A percentile compares a stretch with the other conserved stretches of the same genome.
phyloP scores from a whole-genome alignment of 208 protist species.

The Trichomonas vaginalis region DNA sequence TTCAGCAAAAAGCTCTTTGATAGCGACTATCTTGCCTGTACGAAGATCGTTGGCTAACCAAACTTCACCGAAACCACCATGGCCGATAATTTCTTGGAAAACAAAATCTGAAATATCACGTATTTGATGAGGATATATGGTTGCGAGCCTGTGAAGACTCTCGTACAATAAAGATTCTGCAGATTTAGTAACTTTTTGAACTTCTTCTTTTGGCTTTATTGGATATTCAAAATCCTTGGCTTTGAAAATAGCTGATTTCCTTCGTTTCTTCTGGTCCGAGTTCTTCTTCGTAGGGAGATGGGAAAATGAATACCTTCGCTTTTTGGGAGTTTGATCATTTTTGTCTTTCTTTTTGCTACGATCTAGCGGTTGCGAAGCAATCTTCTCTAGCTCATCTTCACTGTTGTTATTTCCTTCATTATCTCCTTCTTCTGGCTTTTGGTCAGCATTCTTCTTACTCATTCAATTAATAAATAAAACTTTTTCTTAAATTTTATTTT shows the following conservation, averaged over 20 bases:
- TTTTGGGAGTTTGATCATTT: no score
- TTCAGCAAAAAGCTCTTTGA: not conserved
- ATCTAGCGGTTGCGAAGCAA: no score
- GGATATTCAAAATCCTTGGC: not conserved
- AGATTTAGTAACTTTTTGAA: not conserved
- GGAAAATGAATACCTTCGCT: not conserved
- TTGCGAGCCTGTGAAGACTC: not conserved
- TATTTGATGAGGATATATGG: not conserved
- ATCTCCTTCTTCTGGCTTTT: no score
- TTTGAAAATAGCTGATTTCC: not conserved
- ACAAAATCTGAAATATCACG: not conserved
- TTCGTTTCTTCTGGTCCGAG: not conserved
- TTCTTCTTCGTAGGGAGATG: not conserved
- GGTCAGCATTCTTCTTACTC: no score
- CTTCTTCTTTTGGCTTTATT: not conserved
- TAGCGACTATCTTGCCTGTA: not conserved
- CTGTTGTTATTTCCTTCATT: no score
- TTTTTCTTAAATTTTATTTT: no score
- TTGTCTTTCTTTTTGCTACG: no score
- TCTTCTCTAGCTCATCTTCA: no score
- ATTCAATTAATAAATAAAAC: no score
- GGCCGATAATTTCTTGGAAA: not conserved
- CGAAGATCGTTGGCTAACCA: not conserved
- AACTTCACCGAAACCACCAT: not conserved
- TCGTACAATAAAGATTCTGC: not conserved